These are phyloP conservation scores for Xylaria sp. DNA, from an alignment of 2,329 filamentous ascomycete species.

Conservation along the genomic window DNA sequence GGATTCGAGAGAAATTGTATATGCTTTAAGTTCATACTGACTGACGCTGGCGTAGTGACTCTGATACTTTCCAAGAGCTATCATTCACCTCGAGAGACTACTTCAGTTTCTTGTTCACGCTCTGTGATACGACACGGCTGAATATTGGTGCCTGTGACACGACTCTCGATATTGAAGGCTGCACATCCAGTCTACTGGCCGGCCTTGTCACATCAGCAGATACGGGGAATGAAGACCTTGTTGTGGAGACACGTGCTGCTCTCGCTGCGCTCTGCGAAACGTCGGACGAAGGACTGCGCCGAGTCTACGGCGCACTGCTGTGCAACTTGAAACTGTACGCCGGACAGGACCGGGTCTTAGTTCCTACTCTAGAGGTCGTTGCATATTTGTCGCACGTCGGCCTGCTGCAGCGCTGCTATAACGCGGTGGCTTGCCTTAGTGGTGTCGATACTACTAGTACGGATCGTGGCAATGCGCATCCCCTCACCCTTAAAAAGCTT, in stretches of 20 bases:
- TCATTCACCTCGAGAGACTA: conserved; percentile 70
- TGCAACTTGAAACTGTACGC: conserved; percentile 64
- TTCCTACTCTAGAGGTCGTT: conserved; percentile 80
- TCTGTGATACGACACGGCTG: conserved; percentile 55
- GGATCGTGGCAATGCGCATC: conserved; percentile 38
- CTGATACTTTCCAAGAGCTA: conserved; percentile 51
- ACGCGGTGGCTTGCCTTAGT: neutral
- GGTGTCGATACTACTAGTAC: neutral
- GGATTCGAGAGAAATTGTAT: conserved; percentile 43
- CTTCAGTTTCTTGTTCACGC: conserved; percentile 64
- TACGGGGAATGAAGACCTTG: conserved; percentile 79
- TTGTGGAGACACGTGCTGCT: conserved; percentile 74
- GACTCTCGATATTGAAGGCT: conserved; percentile 49
- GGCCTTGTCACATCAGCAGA: conserved; percentile 80
- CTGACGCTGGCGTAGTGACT: conserved; percentile 50
- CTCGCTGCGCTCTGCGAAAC: conserved; percentile 66
- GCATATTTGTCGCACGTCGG: conserved; percentile 79
- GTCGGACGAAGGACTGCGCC: conserved; percentile 54
- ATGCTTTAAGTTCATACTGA: conserved; percentile 37
- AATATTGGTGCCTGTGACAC: conserved; percentile 53
- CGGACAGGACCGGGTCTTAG: conserved; percentile 74
- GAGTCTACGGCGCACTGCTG: conserved; percentile 63
- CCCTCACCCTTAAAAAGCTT: conserved; percentile 64
- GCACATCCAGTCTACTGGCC: conserved; percentile 67
- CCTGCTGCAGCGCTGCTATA: conserved; percentile 55